Percentiles rank a stretch among this genome's conserved stretches.
These are phyloP conservation scores for Sphagnum contortum DNA, from an alignment of 225 moss, liverwort and hornwort genomes.

Conservation along the genomic window DNA sequence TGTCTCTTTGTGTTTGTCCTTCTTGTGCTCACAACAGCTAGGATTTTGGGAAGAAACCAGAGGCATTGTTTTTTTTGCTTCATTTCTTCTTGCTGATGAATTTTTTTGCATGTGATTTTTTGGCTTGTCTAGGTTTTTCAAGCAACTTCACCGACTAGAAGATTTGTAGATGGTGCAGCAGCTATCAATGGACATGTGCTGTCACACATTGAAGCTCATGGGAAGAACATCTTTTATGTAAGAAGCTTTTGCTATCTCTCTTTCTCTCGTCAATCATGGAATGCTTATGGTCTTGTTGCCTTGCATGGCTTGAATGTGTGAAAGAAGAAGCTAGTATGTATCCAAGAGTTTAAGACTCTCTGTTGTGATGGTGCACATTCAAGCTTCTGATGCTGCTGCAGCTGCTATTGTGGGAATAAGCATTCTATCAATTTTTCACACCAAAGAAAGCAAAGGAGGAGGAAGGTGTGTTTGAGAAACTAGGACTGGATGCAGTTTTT, in stretches of 20 bases:
- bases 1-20: not conserved
- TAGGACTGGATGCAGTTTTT: slow-evolving; percentile 54
- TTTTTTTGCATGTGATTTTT: not conserved
- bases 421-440: slow-evolving; percentile 59
- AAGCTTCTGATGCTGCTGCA: too few species aligned
- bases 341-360: too few species aligned
- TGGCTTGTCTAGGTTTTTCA: slow-evolving; percentile 36
- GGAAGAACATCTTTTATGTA: slow-evolving; percentile 94
- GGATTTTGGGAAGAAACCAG: not conserved
- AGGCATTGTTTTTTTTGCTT: slow-evolving; percentile 1
- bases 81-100: not conserved
- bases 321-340: too few species aligned
- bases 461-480: slow-evolving; percentile 28
- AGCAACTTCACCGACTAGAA: slow-evolving; percentile 65
- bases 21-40: too few species aligned
- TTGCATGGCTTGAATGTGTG: too few species aligned
- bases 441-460: slow-evolving; percentile 26
- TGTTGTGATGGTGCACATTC: too few species aligned
- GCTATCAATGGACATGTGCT: slow-evolving; percentile 59
- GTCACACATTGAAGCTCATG: slow-evolving; percentile 77
- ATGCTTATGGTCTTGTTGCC: too few species aligned
- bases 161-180: slow-evolving; percentile 61
- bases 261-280: too few species aligned
- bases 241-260: slow-evolving; percentile 6
- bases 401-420: too few species aligned